Percentiles rank a stretch among this genome's conserved stretches.
These are phyloP conservation scores for Dissophora ornata DNA, from an alignment of 192 early-diverging fungal species.

Conservation along the genomic window DNA sequence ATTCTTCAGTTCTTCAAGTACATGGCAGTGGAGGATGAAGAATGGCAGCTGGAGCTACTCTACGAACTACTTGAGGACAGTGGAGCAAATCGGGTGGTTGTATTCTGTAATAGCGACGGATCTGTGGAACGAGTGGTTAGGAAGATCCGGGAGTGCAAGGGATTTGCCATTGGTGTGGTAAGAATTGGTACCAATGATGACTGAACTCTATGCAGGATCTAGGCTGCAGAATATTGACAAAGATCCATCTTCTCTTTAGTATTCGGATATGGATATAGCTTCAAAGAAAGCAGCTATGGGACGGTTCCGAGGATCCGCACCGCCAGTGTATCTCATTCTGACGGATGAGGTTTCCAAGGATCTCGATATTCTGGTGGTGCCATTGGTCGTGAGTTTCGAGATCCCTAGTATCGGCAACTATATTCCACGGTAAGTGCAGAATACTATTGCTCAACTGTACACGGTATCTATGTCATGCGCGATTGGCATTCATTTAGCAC, in stretches of 20 bases:
- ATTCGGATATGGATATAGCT: constrained; percentile 45
- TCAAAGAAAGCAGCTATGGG: constrained; percentile 17
- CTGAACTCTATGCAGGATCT: no score
- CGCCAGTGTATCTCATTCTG: constrained; percentile 23
- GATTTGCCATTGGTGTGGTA: constrained; percentile 37
- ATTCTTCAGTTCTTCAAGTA: constrained; percentile 53
- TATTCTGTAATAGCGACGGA: constrained; percentile 42
- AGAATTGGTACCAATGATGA: not conserved
- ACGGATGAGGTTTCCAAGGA: constrained; percentile 32
- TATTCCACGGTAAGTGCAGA: constrained; percentile 41
- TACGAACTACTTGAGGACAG: constrained; percentile 45
- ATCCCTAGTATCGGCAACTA: constrained; percentile 35
- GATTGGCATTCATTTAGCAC: not conserved
- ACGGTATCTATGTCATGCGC: no score
- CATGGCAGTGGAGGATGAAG: constrained; percentile 43
- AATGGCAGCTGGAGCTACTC: constrained; percentile 36
- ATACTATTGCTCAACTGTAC: not conserved
- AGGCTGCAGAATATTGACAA: no score
- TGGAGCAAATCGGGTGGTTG: constrained; percentile 32
- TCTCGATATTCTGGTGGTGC: constrained; percentile 29
- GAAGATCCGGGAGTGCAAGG: constrained; percentile 39
- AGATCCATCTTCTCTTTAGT: constrained; percentile 13
- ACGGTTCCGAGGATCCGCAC: constrained; percentile 19
- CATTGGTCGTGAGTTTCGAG: constrained; percentile 47
- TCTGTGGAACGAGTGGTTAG: constrained; percentile 39